phyloP scores from a whole-genome alignment of 106 monocot species.

The Cymbidium sinense region DNA sequence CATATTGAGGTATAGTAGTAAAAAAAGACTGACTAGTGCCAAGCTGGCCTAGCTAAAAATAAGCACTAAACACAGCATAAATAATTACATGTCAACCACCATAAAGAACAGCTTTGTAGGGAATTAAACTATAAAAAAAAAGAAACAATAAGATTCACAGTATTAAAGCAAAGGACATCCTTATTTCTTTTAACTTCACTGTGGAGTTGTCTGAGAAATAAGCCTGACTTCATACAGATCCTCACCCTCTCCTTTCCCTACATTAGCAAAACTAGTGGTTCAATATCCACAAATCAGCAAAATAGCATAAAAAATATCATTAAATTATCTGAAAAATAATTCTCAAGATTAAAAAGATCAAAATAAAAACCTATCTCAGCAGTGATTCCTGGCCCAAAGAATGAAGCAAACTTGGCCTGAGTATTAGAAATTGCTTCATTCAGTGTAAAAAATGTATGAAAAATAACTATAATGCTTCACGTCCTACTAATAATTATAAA shows the following conservation, averaged over 20 bases:
- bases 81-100: conserved; percentile 12
- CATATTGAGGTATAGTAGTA: too few species aligned
- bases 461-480: neutral
- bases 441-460: neutral
- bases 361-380: conserved; percentile 62
- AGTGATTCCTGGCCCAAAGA: conserved; percentile 86
- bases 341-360: neutral
- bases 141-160: conserved; percentile 5
- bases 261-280: neutral
- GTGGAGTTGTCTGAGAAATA: conserved; percentile 48
- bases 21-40: neutral
- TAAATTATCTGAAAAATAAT: neutral
- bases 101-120: neutral
- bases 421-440: neutral
- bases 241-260: conserved; percentile 52
- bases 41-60: neutral
- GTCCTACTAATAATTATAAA: too few species aligned
- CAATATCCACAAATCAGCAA: neutral
- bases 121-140: neutral
- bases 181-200: conserved; percentile 10
- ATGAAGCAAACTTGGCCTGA: conserved; percentile 85
- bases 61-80: conserved; percentile 4
- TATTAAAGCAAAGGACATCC: conserved; percentile 5
- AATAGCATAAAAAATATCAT: neutral
- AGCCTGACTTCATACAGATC: conserved; percentile 79